These are phyloP conservation scores for Trichosporon sp. DNA, from an alignment of 1,284 basidiomycete species.

Conservation along the genomic window DNA sequence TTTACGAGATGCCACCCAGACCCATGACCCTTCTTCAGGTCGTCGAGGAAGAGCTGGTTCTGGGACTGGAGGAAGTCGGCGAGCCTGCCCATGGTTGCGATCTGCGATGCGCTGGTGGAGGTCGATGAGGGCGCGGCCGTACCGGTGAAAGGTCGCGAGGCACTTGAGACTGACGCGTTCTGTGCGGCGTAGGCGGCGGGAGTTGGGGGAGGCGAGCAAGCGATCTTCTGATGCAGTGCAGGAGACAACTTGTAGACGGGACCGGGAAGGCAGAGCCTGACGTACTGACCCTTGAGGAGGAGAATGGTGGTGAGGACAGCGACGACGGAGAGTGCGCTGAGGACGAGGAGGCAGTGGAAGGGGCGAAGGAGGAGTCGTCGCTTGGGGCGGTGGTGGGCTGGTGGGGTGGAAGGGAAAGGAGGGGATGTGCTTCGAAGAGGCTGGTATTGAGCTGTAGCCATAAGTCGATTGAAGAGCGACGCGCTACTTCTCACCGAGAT, in stretches of 20 bases:
- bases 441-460: not conserved
- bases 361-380: not conserved
- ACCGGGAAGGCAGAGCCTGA: conserved; percentile 2
- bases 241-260: not conserved
- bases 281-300: conserved; percentile 1
- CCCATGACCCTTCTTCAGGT: conserved; percentile 51
- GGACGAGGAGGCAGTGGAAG: not conserved
- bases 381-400: not conserved
- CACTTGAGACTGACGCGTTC: not conserved
- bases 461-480: not conserved
- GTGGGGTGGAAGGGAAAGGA: not conserved
- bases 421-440: not conserved
- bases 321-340: not conserved
- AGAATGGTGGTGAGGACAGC: conserved; percentile 1
- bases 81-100: conserved; percentile 21
- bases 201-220: not conserved
- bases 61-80: conserved; percentile 49
- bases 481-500: not conserved
- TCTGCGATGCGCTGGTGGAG: not conserved
- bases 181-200: not conserved
- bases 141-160: not conserved
- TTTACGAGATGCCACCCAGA: conserved; percentile 73
- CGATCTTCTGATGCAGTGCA: not conserved
- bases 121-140: not conserved
- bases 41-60: conserved; percentile 54